phyloP scores from a whole-genome alignment of 2,329 filamentous ascomycete genomes.

The Epichloe baconii region DNA sequence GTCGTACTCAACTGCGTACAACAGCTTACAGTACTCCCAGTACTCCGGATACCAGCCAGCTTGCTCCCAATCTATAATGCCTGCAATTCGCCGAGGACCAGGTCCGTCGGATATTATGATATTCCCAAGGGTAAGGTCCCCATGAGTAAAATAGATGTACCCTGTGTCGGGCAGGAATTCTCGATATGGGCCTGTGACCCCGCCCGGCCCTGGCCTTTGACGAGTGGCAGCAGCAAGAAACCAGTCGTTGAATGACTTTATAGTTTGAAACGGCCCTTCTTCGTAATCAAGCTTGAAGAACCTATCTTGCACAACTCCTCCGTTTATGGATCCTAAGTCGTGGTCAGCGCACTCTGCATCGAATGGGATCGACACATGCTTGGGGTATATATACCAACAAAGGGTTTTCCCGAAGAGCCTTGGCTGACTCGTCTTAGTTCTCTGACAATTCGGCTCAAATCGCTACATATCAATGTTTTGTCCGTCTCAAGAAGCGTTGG shows the following conservation, averaged over 20 bases:
- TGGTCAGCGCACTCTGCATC: slow-evolving; percentile 4
- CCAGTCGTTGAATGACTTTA: slow-evolving; percentile 13
- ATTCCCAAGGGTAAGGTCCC: slow-evolving; percentile 12
- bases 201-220: slow-evolving; percentile 6
- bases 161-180: slow-evolving; percentile 9
- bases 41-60: slow-evolving; percentile 16
- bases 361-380: background rate
- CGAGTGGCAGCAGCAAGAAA: slow-evolving; percentile 10
- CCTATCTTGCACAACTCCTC: slow-evolving; percentile 11
- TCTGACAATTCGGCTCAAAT: slow-evolving; percentile 7
- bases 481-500: slow-evolving; percentile 8
- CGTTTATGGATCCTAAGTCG: slow-evolving; percentile 10
- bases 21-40: background rate
- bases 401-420: background rate
- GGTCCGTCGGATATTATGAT: slow-evolving; percentile 10
- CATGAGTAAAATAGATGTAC: slow-evolving; percentile 13
- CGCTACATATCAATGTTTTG: slow-evolving; percentile 8
- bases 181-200: background rate
- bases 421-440: background rate
- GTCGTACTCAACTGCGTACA: too few relatives aligned
- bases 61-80: slow-evolving; percentile 15
- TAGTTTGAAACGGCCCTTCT: slow-evolving; percentile 8
- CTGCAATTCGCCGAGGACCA: slow-evolving; percentile 4
- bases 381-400: background rate
- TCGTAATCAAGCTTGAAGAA: slow-evolving; percentile 12